Evolutionary conservation across 352 stramenopile species (phyloP), one percentile per base, ranked within the genome.

Genomic region (Pythium insidiosum): DNA sequence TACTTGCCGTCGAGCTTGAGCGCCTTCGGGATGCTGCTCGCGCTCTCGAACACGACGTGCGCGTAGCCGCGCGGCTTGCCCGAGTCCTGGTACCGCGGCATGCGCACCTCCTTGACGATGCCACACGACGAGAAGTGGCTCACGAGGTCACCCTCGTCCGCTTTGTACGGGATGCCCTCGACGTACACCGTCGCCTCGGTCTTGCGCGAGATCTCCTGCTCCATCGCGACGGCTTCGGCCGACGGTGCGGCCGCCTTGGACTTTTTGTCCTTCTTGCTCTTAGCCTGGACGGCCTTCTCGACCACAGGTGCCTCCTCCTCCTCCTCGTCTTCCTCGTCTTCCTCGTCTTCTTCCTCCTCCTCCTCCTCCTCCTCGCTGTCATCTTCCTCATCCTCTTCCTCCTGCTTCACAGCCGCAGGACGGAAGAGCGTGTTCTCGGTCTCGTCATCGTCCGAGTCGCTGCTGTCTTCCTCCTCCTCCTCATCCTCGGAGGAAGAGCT

Each of bases 121-220:
- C 80, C 71, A 46, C 81, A 95, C 12, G 64, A 64, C 13, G 76
- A 68, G 37, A 97, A 96, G 58, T 98, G 95, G 5, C 60, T 82
- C 26, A 88, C 78, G 9, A 99, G 55, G 47, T 97, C 80, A 12
- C 94, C 76, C 52, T 96, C 88, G 35, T 73, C 86, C 5, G 75
- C 78, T 38, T 84, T 77, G 71, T 97, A 99, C 29, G 94, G 88
- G 33, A 99, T 94, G 20, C 95, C 94, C 66, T 98, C 91, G 29
- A 98, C 81, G 62, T 97, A 98, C 25, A 98, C 77, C 0, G 80
- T 93, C 2, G 77, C 78, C 35, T 84, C 71, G 18, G 76, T 90
- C 58, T 93, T 93, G 41, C 72, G 67, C 5, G 56, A 57, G 22
- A 85, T 75, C 54, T 88, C 75, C 22, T 79, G 52, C 39, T 85